These are phyloP conservation scores for Termitomyces sp. DNA, from an alignment of 768 basidiomycete genomes.

Conservation along the genomic window DNA sequence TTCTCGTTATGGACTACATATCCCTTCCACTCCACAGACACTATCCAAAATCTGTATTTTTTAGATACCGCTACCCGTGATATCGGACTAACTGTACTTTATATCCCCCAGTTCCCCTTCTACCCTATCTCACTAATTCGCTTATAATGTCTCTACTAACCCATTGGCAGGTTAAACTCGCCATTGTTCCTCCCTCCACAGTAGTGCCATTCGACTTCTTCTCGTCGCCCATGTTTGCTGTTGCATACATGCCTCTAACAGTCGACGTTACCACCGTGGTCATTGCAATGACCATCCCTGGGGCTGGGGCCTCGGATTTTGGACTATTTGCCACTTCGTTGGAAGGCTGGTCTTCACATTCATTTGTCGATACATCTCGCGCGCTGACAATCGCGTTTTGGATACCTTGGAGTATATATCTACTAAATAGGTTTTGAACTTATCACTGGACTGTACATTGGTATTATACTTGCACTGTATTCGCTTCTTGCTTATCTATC, in stretches of 20 bases:
- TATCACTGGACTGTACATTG: neutral
- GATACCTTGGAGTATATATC: neutral
- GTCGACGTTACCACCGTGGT: neutral
- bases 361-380: slow-evolving; percentile 4
- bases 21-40: neutral
- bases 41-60: slow-evolving; percentile 16
- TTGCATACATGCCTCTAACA: neutral
- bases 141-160: slow-evolving; percentile 14
- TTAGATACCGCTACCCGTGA: slow-evolving; percentile 10
- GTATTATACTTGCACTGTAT: neutral
- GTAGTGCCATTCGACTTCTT: slow-evolving; percentile 11
- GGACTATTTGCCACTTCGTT: neutral
- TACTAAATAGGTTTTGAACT: neutral
- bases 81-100: slow-evolving; percentile 9
- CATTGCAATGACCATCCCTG: slow-evolving; percentile 2
- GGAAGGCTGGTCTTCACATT: slow-evolving; percentile 10
- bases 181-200: slow-evolving; percentile 3
- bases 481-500: neutral
- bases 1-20: slow-evolving; percentile 5
- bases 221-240: slow-evolving; percentile 3
- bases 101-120: neutral
- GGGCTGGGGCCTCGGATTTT: slow-evolving; percentile 11
- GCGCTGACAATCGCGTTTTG: neutral
- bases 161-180: slow-evolving; percentile 9
- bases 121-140: slow-evolving; percentile 2